Evolutionary conservation across 805 yeast genomes (phyloP).

Genomic region (Zygosaccharomyces pseudorouxii): DNA sequence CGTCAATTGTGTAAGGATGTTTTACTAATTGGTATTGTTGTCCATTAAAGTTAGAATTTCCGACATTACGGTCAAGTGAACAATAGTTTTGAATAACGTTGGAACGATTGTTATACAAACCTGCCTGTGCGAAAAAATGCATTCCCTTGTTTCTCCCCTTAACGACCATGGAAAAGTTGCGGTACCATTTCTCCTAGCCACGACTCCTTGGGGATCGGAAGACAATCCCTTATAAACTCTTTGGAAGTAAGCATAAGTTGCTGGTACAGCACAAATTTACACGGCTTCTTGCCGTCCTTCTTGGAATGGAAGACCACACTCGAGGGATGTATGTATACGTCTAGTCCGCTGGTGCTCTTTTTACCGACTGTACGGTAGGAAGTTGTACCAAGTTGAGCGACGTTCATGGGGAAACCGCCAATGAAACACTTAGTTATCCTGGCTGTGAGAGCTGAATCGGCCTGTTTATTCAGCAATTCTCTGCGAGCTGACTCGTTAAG

Average conservation of each 20-base stretch:
- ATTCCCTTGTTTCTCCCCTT: not conserved
- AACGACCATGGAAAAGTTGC: constrained; percentile 38
- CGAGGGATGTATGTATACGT: constrained; percentile 83
- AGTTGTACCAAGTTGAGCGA: constrained; percentile 26
- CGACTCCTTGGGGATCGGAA: constrained; percentile 60
- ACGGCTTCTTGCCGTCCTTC: constrained; percentile 57
- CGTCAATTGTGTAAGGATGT: constrained; percentile 3
- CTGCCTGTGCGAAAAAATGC: no score
- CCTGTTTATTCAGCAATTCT: constrained; percentile 4
- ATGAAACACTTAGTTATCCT: constrained; percentile 27
- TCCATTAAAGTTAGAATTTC: not conserved
- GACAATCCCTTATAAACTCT: constrained; percentile 82
- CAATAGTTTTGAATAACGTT: not conserved
- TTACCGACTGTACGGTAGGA: constrained; percentile 33
- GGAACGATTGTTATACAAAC: not conserved
- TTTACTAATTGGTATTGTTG: not conserved
- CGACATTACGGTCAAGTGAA: not conserved
- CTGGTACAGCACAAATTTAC: constrained; percentile 70
- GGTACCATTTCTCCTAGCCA: constrained; percentile 78
- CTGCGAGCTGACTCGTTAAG: constrained; percentile 16
- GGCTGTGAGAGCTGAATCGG: constrained; percentile 1
- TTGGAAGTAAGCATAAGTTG: constrained; percentile 79
- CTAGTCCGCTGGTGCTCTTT: constrained; percentile 51
- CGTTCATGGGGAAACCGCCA: constrained; percentile 33
- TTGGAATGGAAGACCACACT: constrained; percentile 50